Percentiles rank a stretch among this genome's conserved stretches.
These are phyloP conservation scores for Raphidocelis subcapitata DNA, from an alignment of 139 green algal species.

Conservation along the genomic window DNA sequence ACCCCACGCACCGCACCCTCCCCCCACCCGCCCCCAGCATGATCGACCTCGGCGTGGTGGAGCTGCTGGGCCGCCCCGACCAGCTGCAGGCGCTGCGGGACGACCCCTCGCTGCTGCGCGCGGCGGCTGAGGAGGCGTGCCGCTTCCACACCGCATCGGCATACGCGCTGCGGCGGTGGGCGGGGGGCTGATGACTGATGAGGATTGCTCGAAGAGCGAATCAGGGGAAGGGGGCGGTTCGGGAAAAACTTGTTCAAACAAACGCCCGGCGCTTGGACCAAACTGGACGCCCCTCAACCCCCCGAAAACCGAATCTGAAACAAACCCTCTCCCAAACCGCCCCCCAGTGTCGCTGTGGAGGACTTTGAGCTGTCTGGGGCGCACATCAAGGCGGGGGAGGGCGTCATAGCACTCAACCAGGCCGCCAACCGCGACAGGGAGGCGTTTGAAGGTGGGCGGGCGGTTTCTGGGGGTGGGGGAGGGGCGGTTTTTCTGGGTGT, in stretches of 20 bases:
- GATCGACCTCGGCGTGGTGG: constrained; percentile 42
- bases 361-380: constrained; percentile 26
- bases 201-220: no score
- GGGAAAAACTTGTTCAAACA: no score
- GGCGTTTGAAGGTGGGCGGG: constrained; percentile 35
- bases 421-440: constrained; percentile 42
- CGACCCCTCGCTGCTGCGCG: constrained; percentile 21
- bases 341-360: constrained; percentile 32
- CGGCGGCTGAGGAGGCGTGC: constrained; percentile 35
- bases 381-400: constrained; percentile 32
- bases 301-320: no score
- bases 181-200: no score
- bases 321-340: no score
- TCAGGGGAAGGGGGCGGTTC: no score
- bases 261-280: no score
- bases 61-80: constrained; percentile 40
- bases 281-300: no score
- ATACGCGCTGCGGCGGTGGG: constrained; percentile 22
- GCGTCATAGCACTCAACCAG: constrained; percentile 49
- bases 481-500: not conserved
- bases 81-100: constrained; percentile 34
- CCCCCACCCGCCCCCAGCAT: no score
- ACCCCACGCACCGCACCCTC: no score
- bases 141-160: constrained; percentile 48
- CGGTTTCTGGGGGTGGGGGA: constrained; percentile 23